These are phyloP conservation scores for Globisporangium viniferum DNA, from an alignment of 352 stramenopile genomes.

Conservation along the genomic window DNA sequence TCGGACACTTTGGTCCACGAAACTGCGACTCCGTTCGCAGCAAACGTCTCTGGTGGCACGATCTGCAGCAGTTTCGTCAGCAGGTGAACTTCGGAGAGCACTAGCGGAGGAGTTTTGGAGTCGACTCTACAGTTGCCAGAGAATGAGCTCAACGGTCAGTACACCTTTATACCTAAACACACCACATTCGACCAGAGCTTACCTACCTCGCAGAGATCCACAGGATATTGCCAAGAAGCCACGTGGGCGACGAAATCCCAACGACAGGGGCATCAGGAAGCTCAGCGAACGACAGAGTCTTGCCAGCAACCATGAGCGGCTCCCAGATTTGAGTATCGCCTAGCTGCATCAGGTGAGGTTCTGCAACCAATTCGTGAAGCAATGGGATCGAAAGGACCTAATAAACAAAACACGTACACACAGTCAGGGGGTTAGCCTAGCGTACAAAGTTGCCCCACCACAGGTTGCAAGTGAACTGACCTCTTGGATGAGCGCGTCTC, in stretches of 20 bases:
- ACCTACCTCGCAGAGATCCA: conserved; percentile 44
- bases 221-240: conserved; percentile 63
- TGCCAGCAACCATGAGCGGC: conserved; percentile 24
- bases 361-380: conserved; percentile 30
- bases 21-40: conserved; percentile 42
- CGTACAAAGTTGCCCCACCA: too few relatives aligned
- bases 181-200: neutral
- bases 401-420: too few relatives aligned
- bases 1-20: conserved; percentile 70
- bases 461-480: neutral
- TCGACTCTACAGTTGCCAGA: conserved; percentile 22
- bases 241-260: conserved; percentile 51
- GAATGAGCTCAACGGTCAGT: neutral
- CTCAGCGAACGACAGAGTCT: conserved; percentile 24
- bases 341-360: conserved; percentile 23
- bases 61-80: conserved; percentile 44
- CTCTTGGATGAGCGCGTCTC: neutral
- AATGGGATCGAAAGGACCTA: conserved; percentile 51
- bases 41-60: conserved; percentile 51
- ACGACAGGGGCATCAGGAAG: conserved; percentile 37
- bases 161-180: neutral
- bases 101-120: conserved; percentile 21
- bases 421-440: too few relatives aligned
- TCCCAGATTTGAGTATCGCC: conserved; percentile 26
- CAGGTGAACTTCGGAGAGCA: conserved; percentile 37